Percentiles rank a stretch among this genome's conserved stretches.
Evolutionary conservation across 2,329 filamentous ascomycete genomes (phyloP).

Genomic region (Tolypocladium inflatum): DNA sequence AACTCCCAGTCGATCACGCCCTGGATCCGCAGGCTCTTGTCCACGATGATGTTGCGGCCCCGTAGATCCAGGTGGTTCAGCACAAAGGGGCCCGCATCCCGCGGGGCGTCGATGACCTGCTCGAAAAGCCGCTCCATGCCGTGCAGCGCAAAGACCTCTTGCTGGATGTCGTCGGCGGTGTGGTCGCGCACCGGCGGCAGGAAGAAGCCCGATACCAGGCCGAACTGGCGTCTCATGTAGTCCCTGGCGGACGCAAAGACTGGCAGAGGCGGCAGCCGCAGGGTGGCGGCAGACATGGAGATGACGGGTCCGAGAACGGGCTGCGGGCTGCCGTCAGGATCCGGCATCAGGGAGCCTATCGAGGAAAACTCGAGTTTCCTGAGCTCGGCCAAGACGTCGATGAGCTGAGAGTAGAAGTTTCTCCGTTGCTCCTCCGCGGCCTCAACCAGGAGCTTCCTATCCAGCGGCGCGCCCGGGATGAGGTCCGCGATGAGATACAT

Average conservation of each 20-base stretch:
- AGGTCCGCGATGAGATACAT: slow-evolving; percentile 12
- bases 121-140: slow-evolving; percentile 7
- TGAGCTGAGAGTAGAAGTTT: slow-evolving; percentile 13
- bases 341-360: slow-evolving; percentile 14
- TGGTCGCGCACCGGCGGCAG: slow-evolving; percentile 2
- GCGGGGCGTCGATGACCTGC: slow-evolving; percentile 5
- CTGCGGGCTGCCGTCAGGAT: slow-evolving; percentile 5
- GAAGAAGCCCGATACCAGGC: background rate
- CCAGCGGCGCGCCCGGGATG: slow-evolving; percentile 10
- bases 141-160: slow-evolving; percentile 9
- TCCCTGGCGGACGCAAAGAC: background rate
- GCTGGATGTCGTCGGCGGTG: slow-evolving; percentile 4
- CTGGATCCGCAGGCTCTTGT: slow-evolving; percentile 10
- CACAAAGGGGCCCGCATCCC: slow-evolving; percentile 9
- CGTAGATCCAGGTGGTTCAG: slow-evolving; percentile 13
- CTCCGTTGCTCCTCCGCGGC: slow-evolving; percentile 3
- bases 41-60: slow-evolving; percentile 14
- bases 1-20: slow-evolving; percentile 20
- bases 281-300: slow-evolving; percentile 7
- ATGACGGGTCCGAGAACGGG: slow-evolving; percentile 11
- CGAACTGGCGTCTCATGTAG: background rate
- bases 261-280: background rate
- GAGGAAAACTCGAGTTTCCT: slow-evolving; percentile 11
- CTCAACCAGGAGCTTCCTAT: slow-evolving; percentile 5
- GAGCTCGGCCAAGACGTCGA: slow-evolving; percentile 15